A percentile compares a stretch with the other conserved stretches of the same genome.
phyloP scores from a whole-genome alignment of 1,284 basidiomycete genomes.

The Agaricales sp. region DNA sequence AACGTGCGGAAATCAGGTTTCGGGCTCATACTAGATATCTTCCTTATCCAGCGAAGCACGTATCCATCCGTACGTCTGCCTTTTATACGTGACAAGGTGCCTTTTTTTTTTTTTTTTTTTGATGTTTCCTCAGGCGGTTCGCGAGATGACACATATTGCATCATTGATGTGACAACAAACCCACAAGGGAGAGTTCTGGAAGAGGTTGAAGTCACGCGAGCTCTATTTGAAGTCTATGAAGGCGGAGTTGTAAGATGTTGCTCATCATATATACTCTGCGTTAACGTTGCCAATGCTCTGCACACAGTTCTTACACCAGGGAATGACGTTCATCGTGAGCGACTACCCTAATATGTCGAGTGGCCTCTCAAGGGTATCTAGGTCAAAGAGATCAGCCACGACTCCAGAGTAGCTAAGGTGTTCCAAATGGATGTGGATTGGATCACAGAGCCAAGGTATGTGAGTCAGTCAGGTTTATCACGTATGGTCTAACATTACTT shows the following conservation, averaged over 20 bases:
- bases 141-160: slow-evolving; percentile 71
- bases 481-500: not conserved
- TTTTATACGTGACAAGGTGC: too few relatives aligned
- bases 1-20: slow-evolving; percentile 39
- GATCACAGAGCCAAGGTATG: slow-evolving; percentile 67
- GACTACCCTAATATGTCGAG: slow-evolving; percentile 2
- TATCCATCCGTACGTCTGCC: slow-evolving; percentile 62
- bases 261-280: not conserved
- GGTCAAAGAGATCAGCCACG: slow-evolving; percentile 79
- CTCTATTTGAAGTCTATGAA: slow-evolving; percentile 79
- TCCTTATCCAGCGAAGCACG: slow-evolving; percentile 65
- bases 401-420: slow-evolving; percentile 64
- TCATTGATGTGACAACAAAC: slow-evolving; percentile 55
- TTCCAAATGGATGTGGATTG: slow-evolving; percentile 73
- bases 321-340: slow-evolving; percentile 60
- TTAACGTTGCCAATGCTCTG: slow-evolving; percentile 5
- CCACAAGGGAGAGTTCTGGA: slow-evolving; percentile 48
- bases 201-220: slow-evolving; percentile 80
- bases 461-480: not conserved
- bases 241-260: slow-evolving; percentile 51
- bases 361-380: slow-evolving; percentile 16
- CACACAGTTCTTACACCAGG: slow-evolving; percentile 72
- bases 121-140: slow-evolving; percentile 34
- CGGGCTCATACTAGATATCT: slow-evolving; percentile 71
- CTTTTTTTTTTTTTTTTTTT: slow-evolving; percentile 5